Percentiles rank a stretch among this genome's conserved stretches.
Conservation (phyloP, 306 rosid species). For the barrel medic (Medicago truncatula) region DNA sequence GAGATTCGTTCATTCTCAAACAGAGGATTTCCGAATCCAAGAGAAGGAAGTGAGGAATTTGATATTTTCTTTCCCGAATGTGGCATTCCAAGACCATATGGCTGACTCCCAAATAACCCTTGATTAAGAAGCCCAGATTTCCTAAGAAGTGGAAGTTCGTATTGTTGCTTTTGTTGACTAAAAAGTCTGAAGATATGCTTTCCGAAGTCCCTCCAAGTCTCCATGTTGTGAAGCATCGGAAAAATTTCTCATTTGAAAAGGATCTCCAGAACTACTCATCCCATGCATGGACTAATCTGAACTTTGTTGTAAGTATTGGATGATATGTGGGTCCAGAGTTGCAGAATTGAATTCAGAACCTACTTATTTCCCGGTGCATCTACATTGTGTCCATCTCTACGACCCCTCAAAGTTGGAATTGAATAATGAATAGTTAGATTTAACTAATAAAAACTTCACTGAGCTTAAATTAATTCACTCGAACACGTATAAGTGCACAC, state of each 20-base stretch:
- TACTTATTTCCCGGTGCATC: conserved; percentile 54
- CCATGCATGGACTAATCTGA: conserved; percentile 63
- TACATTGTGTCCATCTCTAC: conserved; percentile 52
- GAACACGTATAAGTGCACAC: not conserved
- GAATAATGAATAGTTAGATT: conserved; percentile 38
- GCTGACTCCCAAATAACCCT: conserved; percentile 63
- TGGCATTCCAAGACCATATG: conserved; percentile 67
- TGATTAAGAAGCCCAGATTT: conserved; percentile 65
- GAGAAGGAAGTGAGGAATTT: conserved; percentile 61
- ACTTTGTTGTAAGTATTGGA: conserved; percentile 62
- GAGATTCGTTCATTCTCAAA: conserved; percentile 68
- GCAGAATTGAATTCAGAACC: conserved; percentile 58
- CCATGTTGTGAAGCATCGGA: conserved; percentile 61
- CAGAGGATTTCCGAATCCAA: conserved; percentile 63
- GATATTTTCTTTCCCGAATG: conserved; percentile 65
- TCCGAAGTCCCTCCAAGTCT: conserved; percentile 71
- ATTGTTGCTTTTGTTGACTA: conserved; percentile 80
- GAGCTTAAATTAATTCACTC: too few relatives aligned
- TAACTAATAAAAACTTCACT: conserved; percentile 16
- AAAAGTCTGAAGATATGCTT: too few relatives aligned
- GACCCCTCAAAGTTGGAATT: conserved; percentile 52
- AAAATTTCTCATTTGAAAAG: conserved; percentile 60
- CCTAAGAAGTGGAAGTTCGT: conserved; percentile 69
- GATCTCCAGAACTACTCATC: conserved; percentile 60
- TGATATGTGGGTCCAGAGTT: conserved; percentile 53